Percentiles rank a stretch among this genome's conserved stretches.
Evolutionary conservation across 2,329 filamentous ascomycete species (phyloP).

Genomic region (Didymella glomerata): DNA sequence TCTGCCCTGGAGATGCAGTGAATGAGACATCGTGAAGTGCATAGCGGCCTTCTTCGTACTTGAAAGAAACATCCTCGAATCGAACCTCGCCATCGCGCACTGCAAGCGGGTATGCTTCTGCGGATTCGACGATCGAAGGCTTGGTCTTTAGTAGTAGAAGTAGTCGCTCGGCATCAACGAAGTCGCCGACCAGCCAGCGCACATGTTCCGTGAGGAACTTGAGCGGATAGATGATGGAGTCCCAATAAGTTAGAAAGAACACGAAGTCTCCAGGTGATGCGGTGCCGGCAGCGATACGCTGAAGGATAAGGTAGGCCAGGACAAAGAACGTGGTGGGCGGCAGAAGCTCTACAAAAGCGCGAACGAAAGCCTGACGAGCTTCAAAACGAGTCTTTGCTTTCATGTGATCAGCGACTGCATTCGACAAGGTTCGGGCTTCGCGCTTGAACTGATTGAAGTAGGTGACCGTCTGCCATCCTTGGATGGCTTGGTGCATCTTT

Average conservation of each 20-base stretch:
- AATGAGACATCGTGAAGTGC: slow-evolving; percentile 58
- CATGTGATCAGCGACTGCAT: slow-evolving; percentile 13
- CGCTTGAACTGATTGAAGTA: slow-evolving; percentile 54
- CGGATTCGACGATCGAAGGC: slow-evolving; percentile 58
- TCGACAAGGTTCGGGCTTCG: slow-evolving; percentile 5
- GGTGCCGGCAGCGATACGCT: slow-evolving; percentile 58
- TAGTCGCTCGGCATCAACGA: slow-evolving; percentile 70
- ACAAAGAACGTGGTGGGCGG: slow-evolving; percentile 37
- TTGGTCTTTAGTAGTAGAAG: slow-evolving; percentile 63
- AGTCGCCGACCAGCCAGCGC: slow-evolving; percentile 46
- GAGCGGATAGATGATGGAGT: slow-evolving; percentile 54
- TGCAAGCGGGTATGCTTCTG: slow-evolving; percentile 45
- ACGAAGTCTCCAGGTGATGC: slow-evolving; percentile 68
- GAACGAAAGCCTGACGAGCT: background rate
- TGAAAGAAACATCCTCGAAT: slow-evolving; percentile 62
- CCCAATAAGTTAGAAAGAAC: slow-evolving; percentile 28
- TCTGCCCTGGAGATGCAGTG: slow-evolving; percentile 52
- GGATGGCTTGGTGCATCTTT: slow-evolving; percentile 24
- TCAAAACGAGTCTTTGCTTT: slow-evolving; percentile 16
- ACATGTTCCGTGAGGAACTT: slow-evolving; percentile 54
- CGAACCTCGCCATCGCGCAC: slow-evolving; percentile 57
- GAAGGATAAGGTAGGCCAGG: slow-evolving; percentile 54
- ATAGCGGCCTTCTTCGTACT: slow-evolving; percentile 54
- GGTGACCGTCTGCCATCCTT: slow-evolving; percentile 62
- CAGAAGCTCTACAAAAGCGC: slow-evolving; percentile 19